A percentile compares a stretch with the other conserved stretches of the same genome.
These are phyloP conservation scores for Colletotrichum agaves DNA, from an alignment of 2,329 filamentous ascomycete species.

Conservation along the genomic window DNA sequence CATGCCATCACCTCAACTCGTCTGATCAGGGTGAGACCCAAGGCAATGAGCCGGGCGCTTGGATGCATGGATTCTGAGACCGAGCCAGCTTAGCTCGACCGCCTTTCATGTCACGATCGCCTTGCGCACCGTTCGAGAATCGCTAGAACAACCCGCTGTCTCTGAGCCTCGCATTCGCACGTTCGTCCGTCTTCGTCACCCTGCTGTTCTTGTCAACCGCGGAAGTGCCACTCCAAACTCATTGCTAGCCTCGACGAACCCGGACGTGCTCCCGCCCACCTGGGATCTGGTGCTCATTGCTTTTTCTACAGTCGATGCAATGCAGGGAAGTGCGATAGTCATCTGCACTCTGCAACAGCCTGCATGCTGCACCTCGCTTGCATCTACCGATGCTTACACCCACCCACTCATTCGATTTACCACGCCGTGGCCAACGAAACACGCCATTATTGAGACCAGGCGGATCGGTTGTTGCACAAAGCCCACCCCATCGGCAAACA, in stretches of 20 bases:
- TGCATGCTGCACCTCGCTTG: constrained; percentile 10
- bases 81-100: constrained; percentile 20
- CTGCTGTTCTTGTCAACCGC: background rate
- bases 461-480: constrained; percentile 17
- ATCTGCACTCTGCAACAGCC: constrained; percentile 6
- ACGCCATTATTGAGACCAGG: constrained; percentile 28
- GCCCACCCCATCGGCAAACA: constrained; percentile 21
- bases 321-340: constrained; percentile 17
- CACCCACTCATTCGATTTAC: background rate
- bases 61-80: constrained; percentile 27
- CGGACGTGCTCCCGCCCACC: background rate
- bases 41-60: constrained; percentile 15
- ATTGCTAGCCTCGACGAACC: constrained; percentile 8
- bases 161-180: background rate
- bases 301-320: constrained; percentile 1
- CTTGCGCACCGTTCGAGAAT: constrained; percentile 29
- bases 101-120: constrained; percentile 26
- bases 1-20: background rate
- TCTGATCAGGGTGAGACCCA: constrained; percentile 18
- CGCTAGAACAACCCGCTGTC: constrained; percentile 25
- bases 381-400: background rate
- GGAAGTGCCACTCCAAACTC: background rate
- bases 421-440: constrained; percentile 19
- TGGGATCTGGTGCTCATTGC: constrained; percentile 7
- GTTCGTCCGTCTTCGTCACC: background rate